Conservation (phyloP, 2,329 filamentous ascomycete species). For the Aspergillus terreus region DNA sequence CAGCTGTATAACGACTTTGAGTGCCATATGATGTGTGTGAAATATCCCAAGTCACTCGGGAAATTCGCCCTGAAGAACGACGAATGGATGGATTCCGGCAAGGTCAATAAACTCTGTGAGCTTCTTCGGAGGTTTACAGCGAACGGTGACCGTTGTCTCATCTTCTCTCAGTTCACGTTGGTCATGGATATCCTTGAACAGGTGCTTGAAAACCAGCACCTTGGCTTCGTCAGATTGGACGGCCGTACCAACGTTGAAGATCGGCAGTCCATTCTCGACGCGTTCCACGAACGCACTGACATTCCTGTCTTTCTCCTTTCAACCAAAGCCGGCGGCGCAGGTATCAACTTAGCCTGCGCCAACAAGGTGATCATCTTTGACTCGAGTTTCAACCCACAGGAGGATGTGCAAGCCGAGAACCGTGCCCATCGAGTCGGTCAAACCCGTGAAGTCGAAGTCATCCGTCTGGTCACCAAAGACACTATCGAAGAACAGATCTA, state of each 20-base stretch:
- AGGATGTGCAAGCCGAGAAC: constrained; percentile 98
- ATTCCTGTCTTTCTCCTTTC: constrained; percentile 92
- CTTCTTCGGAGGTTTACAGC: constrained; percentile 69
- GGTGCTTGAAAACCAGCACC: constrained; percentile 68
- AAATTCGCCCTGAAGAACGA: constrained; percentile 57
- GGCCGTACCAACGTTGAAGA: constrained; percentile 77
- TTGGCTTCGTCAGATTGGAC: constrained; percentile 81
- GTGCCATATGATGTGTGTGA: constrained; percentile 55
- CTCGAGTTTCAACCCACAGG: constrained; percentile 94
- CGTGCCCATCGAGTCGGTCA: constrained; percentile 93
- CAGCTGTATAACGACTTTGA: constrained; percentile 58
- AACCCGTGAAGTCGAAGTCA: constrained; percentile 82
- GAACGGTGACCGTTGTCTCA: constrained; percentile 79
- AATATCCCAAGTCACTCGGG: constrained; percentile 50
- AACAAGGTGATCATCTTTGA: constrained; percentile 99
- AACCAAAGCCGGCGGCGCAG: constrained; percentile 91
- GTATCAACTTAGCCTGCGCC: constrained; percentile 90
- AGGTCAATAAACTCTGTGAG: constrained; percentile 75
- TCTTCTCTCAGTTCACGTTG: constrained; percentile 92
- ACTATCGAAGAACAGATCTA: constrained; percentile 95
- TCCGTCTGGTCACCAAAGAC: constrained; percentile 72
- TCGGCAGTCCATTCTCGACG: constrained; percentile 82
- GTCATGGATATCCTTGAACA: constrained; percentile 87
- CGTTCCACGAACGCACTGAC: constrained; percentile 69
- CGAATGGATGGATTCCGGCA: constrained; percentile 73